Evolutionary conservation across 768 basidiomycete genomes (phyloP).

Genomic region (Rhodosporidiobolus sp.): DNA sequence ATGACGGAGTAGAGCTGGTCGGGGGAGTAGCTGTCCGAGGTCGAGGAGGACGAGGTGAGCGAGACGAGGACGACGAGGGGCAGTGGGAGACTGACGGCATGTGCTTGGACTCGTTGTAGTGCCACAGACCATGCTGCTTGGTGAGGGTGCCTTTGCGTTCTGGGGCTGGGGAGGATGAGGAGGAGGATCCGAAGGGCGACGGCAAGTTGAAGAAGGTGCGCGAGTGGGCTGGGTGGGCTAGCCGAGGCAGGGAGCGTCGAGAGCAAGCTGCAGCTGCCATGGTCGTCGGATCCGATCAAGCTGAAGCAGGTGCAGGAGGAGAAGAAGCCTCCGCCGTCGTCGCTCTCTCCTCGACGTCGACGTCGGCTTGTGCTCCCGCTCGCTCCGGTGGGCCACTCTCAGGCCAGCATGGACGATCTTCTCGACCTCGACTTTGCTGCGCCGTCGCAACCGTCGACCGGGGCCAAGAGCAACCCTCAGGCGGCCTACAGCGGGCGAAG

Average conservation of each 20-base stretch:
- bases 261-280: neutral
- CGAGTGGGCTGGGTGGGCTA: neutral
- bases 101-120: constrained; percentile 77
- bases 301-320: neutral
- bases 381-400: neutral
- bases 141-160: constrained; percentile 28
- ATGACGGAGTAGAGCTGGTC: constrained; percentile 80
- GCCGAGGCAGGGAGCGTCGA: neutral
- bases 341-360: neutral
- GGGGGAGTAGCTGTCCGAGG: constrained; percentile 57
- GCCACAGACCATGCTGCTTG: constrained; percentile 55
- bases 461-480: neutral
- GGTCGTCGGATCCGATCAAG: too few relatives aligned
- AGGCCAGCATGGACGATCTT: constrained; percentile 40
- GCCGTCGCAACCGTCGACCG: neutral
- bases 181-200: constrained; percentile 13
- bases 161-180: constrained; percentile 8
- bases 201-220: constrained; percentile 31
- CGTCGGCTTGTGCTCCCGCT: too few relatives aligned
- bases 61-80: neutral
- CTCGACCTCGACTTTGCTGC: constrained; percentile 39
- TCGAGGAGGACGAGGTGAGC: neutral
- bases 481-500: neutral
- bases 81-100: constrained; percentile 65
- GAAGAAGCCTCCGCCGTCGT: neutral